phyloP scores from a whole-genome alignment of 192 early-diverging fungal species.

The Coemansia sp. region DNA sequence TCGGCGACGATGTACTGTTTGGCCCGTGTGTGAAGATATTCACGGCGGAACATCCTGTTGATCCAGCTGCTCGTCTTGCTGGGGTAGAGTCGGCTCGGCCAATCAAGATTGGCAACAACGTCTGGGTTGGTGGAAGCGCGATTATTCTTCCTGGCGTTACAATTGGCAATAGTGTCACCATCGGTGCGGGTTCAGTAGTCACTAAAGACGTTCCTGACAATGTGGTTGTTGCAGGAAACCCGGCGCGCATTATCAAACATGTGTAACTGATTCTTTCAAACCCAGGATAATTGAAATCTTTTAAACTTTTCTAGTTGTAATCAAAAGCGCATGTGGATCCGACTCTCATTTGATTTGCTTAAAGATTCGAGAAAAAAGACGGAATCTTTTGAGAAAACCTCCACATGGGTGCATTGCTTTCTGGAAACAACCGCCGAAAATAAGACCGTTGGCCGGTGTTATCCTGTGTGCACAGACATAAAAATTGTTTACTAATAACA shows the following conservation, averaged over 20 bases:
- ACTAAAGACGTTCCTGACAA: slow-evolving; percentile 81
- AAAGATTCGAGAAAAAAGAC: too few species aligned
- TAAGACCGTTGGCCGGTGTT: too few species aligned
- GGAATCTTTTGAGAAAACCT: too few species aligned
- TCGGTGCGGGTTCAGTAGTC: slow-evolving; percentile 83
- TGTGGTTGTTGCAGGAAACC: slow-evolving; percentile 81
- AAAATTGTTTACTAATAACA: too few species aligned
- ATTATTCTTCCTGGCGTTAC: slow-evolving; percentile 84
- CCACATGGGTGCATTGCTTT: too few species aligned
- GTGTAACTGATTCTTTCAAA: slow-evolving; percentile 10
- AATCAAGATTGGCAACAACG: slow-evolving; percentile 74
- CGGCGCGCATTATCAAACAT: slow-evolving; percentile 73
- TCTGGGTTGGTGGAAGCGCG: slow-evolving; percentile 84
- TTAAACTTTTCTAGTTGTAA: too few species aligned
- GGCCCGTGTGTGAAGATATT: slow-evolving; percentile 78
- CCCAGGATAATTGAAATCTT: neutral
- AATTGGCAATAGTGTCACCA: slow-evolving; percentile 72
- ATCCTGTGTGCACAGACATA: too few species aligned
- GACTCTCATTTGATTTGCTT: too few species aligned
- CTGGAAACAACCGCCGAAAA: too few species aligned
- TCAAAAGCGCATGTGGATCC: too few species aligned
- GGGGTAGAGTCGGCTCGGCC: slow-evolving; percentile 25
- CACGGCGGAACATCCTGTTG: slow-evolving; percentile 69
- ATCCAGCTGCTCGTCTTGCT: slow-evolving; percentile 42
- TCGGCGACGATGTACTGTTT: slow-evolving; percentile 72